Base-by-base conservation (phyloP, 805 yeast species). In the Lipomyces yamadae region DNA sequence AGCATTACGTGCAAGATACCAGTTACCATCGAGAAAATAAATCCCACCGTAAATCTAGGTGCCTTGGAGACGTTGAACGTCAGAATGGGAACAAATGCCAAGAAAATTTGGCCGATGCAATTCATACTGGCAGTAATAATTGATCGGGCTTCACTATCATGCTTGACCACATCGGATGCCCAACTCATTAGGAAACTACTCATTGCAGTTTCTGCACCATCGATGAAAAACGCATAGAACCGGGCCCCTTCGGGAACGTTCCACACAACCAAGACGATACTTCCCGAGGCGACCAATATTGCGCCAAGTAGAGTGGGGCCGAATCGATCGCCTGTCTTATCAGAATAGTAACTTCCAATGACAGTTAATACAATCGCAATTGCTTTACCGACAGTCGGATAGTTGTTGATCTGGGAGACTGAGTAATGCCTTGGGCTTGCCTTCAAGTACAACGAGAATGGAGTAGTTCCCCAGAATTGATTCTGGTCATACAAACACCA, bases 241-340 rank as follows among this genome's bases (percentile, higher is more conserved):
- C 37, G n/a, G 6, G 55, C 64, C 8, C 33, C 33, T 10, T 61
- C 64, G 15, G 65, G 10, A 18, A 61, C 64, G 18, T 61, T 56
- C 76, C 81, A 88, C 0, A 90, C 84, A 63, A 88, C 80, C 59
- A 87, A 81, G 4, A 88, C 86, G 72, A 91, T 86, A 58, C 89
- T 75, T 0, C 94, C 80, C 74, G 88, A 91, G 70, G 92, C 84
- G 11, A 87, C 85, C 70, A 92, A 78, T 0, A 96, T 89, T 1
- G 93, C 86, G 67, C 86, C 87, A 61, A 92, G 86, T 68, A 93
- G 81, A 70, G 91, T 88, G 5, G 64, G 64, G 2, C 59, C n/a
- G 42, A 61, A 61, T n/a, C 64, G 59, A 39, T 61, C 64, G 6
- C 62, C 62, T n/a, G 64, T 57, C 37, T 61, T 61, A 53, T 61